phyloP scores from a whole-genome alignment of 441 rosid genomes.

The Heliophila coronopifolia region DNA sequence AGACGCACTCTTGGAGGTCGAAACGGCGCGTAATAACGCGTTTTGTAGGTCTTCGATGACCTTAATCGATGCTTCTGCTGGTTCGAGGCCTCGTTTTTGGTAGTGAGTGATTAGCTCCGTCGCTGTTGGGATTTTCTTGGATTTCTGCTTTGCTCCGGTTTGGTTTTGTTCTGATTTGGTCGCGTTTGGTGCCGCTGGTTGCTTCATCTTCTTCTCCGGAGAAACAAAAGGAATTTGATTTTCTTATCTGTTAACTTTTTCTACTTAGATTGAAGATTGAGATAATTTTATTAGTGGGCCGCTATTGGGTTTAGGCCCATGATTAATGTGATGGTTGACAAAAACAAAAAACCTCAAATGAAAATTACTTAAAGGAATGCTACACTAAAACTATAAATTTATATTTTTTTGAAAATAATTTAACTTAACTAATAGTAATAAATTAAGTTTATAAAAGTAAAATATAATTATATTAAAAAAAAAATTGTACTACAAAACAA shows the following conservation, averaged over 20 bases:
- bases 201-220: slow-evolving; percentile 35
- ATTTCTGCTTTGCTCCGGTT: slow-evolving; percentile 27
- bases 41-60: slow-evolving; percentile 86
- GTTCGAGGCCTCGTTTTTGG: slow-evolving; percentile 61
- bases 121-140: slow-evolving; percentile 51
- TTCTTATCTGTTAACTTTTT: slow-evolving; percentile 6
- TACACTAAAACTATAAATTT: no score
- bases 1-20: slow-evolving; percentile 38
- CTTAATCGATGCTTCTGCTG: slow-evolving; percentile 64
- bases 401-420: no score
- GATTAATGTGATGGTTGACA: no score
- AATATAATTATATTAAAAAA: no score
- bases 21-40: slow-evolving; percentile 46
- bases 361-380: no score
- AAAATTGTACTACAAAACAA: no score
- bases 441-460: no score
- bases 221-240: neutral
- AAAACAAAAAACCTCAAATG: no score
- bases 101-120: slow-evolving; percentile 74
- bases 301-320: no score
- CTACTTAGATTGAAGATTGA: neutral
- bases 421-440: no score
- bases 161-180: slow-evolving; percentile 21
- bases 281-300: neutral
- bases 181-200: slow-evolving; percentile 34